A percentile compares a stretch with the other conserved stretches of the same genome.
These are phyloP conservation scores for Dittrichia graveolens DNA, from an alignment of 129 eudicot genomes.

Conservation along the genomic window DNA sequence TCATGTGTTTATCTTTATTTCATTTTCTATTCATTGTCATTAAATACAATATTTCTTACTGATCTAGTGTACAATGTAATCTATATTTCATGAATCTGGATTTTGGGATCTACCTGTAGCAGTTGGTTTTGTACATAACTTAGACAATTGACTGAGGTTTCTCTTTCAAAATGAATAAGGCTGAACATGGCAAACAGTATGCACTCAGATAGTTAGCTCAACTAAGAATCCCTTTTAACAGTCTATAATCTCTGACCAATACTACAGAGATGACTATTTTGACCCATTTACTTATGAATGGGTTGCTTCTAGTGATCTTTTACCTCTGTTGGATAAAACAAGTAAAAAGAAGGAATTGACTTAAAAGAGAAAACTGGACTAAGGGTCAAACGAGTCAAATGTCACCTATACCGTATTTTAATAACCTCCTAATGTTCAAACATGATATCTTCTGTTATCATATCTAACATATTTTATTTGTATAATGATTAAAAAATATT, in stretches of 20 bases:
- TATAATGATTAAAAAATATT: neutral
- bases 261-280: neutral
- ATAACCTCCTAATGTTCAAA: neutral
- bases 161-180: neutral
- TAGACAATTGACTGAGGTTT: neutral
- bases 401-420: neutral
- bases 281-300: neutral
- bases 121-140: neutral
- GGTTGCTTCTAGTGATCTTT: neutral
- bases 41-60: neutral
- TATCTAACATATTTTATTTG: neutral
- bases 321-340: neutral
- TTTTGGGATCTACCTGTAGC: constrained; percentile 9
- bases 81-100: constrained; percentile 15
- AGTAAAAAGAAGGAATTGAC: neutral
- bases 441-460: neutral
- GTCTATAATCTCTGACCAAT: neutral
- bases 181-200: neutral
- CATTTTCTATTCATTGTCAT: neutral
- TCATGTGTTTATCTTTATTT: neutral
- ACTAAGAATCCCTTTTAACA: neutral
- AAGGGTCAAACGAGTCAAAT: neutral
- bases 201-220: neutral
- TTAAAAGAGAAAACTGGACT: neutral
- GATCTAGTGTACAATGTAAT: constrained; percentile 8